Percentiles rank a stretch among this genome's conserved stretches.
phyloP scores from a whole-genome alignment of 2,329 filamentous ascomycete species.

The Xylariaceae sp. region DNA sequence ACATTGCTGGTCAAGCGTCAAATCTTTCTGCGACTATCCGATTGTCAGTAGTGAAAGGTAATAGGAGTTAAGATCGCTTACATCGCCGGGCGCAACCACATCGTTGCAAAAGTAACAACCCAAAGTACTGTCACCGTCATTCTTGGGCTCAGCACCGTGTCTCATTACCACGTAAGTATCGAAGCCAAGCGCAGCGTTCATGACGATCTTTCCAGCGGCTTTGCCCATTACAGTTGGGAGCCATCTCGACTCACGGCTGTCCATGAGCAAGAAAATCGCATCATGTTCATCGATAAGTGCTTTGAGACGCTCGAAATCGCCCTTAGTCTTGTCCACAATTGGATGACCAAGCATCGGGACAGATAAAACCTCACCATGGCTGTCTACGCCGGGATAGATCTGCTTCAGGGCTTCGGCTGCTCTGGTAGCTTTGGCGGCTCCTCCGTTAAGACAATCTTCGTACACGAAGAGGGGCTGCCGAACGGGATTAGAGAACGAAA shows the following conservation, averaged over 20 bases:
- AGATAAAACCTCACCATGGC: constrained; percentile 71
- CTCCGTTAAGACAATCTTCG: constrained; percentile 79
- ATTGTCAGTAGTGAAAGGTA: constrained; percentile 21
- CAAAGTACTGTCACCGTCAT: constrained; percentile 59
- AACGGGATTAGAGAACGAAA: constrained; percentile 95
- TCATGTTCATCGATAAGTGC: constrained; percentile 78
- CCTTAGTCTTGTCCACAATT: constrained; percentile 66
- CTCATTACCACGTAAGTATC: constrained; percentile 97
- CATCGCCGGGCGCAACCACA: constrained; percentile 88
- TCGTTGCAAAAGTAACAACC: constrained; percentile 99
- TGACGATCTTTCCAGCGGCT: constrained; percentile 84
- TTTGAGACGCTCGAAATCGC: constrained; percentile 71
- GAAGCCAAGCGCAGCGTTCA: constrained; percentile 94
- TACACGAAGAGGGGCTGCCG: constrained; percentile 90
- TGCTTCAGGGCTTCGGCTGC: constrained; percentile 75
- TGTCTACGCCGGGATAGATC: constrained; percentile 87
- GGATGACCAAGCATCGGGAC: constrained; percentile 97
- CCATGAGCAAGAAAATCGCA: constrained; percentile 93
- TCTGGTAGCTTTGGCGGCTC: constrained; percentile 72
- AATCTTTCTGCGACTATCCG: constrained; percentile 81
- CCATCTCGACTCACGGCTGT: constrained; percentile 91
- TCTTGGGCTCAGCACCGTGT: constrained; percentile 64
- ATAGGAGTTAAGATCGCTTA: constrained; percentile 42
- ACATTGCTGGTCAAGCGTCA: constrained; percentile 95
- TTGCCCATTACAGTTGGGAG: constrained; percentile 95